Evolutionary conservation across 2,329 filamentous ascomycete species (phyloP), one percentile per base, ranked within the genome.

Genomic region (Aspergillus brunneoviolaceus): DNA sequence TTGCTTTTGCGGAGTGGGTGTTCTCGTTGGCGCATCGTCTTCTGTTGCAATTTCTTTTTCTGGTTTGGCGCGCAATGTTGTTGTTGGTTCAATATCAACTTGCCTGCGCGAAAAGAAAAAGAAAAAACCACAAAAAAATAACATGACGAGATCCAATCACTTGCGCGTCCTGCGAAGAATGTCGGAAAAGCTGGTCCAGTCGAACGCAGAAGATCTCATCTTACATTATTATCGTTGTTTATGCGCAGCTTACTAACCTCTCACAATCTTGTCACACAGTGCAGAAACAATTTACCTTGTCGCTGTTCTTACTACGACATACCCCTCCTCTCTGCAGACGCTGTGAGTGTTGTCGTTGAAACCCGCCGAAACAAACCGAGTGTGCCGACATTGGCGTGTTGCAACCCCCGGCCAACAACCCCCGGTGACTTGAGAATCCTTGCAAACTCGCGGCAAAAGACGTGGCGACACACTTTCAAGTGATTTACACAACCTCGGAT

Each of bases 341-440:
- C 25, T 19, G 42, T 55, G 53, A 55, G 45, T 42, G 12, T 16
- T 55, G 3, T 49, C 53, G 29, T 29, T 45, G 33, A 35, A 39
- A 39, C n/a, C 53, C 53, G 53, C 53, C 45, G 53, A 49, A 49
- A 49, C 53, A 55, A 23, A 49, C 19, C 53, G 53, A 55, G 19
- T 5, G 45, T 42, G 42, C 42, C 25, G 12, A 33, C 53, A 31
- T 48, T 49, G 25, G 25, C 39, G 19, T 47, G n/a, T 29, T 48
- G 53, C 42, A 47, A 21, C 12, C 53, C 53, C 42, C 53, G 33
- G 27, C 29, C 27, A 39, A 49, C 23, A 35, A 5, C 39, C 14
- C 27, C 23, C 31, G 45, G 42, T 33, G 53, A 55, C 29, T 55
- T 21, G 53, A 45, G 25, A 12, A 21, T 47, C 27, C 25, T 55